phyloP scores from a whole-genome alignment of 208 protist species.

The Crithidia mellificae region DNA sequence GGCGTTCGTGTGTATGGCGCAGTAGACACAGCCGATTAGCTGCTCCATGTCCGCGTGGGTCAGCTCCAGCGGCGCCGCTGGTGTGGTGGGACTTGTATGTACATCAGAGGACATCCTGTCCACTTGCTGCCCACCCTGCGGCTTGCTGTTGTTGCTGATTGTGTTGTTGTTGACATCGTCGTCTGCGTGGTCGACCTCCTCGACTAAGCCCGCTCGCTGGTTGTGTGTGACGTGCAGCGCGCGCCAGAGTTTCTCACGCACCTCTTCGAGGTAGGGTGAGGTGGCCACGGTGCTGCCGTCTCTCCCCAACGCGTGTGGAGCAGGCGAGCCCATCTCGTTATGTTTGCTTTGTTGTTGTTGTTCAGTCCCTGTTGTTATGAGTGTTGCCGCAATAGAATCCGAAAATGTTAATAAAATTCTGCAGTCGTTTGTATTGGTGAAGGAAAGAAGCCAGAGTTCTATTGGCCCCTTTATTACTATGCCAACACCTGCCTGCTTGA shows the following conservation, averaged over 20 bases:
- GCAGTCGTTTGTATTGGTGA: too few relatives aligned
- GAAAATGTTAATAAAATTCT: too few relatives aligned
- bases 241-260: conserved; percentile 67
- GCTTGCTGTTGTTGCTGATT: too few relatives aligned
- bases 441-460: too few relatives aligned
- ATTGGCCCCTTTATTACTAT: too few relatives aligned
- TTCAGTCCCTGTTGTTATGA: too few relatives aligned
- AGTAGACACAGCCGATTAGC: conserved; percentile 62
- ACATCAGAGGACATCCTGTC: conserved; percentile 17
- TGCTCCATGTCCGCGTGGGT: conserved; percentile 54
- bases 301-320: background rate
- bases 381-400: too few relatives aligned
- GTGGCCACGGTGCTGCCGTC: background rate
- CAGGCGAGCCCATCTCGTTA: background rate
- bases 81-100: conserved; percentile 17
- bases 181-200: conserved; percentile 8
- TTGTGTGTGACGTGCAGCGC: conserved; percentile 57
- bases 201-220: background rate
- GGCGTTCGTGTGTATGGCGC: conserved; percentile 71
- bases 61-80: conserved; percentile 28
- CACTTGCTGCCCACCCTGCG: background rate
- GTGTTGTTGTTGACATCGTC: too few relatives aligned
- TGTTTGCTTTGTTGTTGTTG: too few relatives aligned
- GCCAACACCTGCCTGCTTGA: too few relatives aligned
- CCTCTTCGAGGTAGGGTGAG: conserved; percentile 46